Evolutionary conservation across 257 asterid genomes (phyloP).

Genomic region (Rauvolfia tetraphylla): DNA sequence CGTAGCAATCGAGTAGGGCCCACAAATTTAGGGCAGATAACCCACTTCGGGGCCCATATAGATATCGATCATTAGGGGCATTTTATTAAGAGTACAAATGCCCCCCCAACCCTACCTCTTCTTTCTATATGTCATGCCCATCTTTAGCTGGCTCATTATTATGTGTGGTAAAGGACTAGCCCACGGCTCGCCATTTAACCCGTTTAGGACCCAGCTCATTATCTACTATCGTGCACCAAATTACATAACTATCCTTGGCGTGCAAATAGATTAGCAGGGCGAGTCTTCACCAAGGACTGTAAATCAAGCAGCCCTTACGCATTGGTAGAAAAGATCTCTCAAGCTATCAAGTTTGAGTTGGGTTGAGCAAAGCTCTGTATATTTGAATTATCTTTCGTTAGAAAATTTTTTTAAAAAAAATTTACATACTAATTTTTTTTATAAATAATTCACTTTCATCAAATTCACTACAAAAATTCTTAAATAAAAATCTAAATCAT

Average conservation of each 20-base stretch:
- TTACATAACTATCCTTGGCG: not conserved
- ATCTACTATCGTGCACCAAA: not conserved
- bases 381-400: no score
- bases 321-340: no score
- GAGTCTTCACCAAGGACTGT: no score
- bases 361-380: no score
- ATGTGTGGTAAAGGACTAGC: constrained; percentile 1
- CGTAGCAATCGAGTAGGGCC: constrained; percentile 8
- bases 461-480: no score
- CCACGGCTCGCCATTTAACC: not conserved
- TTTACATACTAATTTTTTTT: no score
- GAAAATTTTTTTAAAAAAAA: no score
- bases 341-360: no score
- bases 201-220: not conserved
- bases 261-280: no score
- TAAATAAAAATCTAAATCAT: no score
- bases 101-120: constrained; percentile 22
- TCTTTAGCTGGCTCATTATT: constrained; percentile 3
- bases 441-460: no score
- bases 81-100: constrained; percentile 18
- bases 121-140: not conserved
- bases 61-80: constrained; percentile 13
- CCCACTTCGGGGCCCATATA: constrained; percentile 18
- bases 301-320: no score
- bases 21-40: constrained; percentile 16